A percentile compares a stretch with the other conserved stretches of the same genome.
These are phyloP conservation scores for Lactarius quietus DNA, from an alignment of 768 basidiomycete genomes.

Conservation along the genomic window DNA sequence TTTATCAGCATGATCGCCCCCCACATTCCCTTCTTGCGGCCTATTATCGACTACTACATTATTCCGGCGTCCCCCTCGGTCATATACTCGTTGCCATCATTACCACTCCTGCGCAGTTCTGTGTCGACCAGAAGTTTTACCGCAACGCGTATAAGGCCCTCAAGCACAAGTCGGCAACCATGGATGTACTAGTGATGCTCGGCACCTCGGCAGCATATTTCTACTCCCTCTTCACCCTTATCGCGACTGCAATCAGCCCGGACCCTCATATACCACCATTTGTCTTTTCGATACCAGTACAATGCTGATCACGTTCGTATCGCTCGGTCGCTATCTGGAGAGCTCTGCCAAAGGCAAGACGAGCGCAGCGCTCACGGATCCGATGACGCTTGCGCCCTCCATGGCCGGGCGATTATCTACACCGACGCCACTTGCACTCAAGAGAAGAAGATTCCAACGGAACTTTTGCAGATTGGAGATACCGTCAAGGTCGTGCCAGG, in stretches of 20 bases:
- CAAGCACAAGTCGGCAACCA: conserved; percentile 86
- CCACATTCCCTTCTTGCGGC: conserved; percentile 56
- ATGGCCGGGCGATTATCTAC: conserved; percentile 97
- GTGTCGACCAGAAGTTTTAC: conserved; percentile 87
- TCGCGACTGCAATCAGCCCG: conserved; percentile 59
- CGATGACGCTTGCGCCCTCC: conserved; percentile 92
- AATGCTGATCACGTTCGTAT: conserved; percentile 98
- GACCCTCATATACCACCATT: conserved; percentile 72
- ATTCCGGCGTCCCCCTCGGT: conserved; percentile 72
- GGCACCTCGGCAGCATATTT: conserved; percentile 93
- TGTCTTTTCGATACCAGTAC: conserved; percentile 99
- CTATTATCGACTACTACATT: conserved; percentile 48
- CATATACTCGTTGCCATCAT: conserved; percentile 73
- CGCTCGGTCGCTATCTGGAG: conserved; percentile 91
- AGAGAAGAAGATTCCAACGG: conserved; percentile 90
- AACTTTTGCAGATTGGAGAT: conserved; percentile 93
- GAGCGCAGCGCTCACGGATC: conserved; percentile 91
- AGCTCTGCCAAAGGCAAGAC: conserved; percentile 97
- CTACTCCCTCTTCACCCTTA: conserved; percentile 75
- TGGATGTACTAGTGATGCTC: conserved; percentile 96
- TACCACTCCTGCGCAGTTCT: conserved; percentile 91
- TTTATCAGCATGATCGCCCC: conserved; percentile 84
- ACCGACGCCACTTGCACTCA: conserved; percentile 78
- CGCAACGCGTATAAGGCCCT: conserved; percentile 86
- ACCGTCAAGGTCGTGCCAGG: conserved; percentile 92